These are phyloP conservation scores for Eimeria sp. DNA, from an alignment of 169 alveolate species.

Conservation along the genomic window DNA sequence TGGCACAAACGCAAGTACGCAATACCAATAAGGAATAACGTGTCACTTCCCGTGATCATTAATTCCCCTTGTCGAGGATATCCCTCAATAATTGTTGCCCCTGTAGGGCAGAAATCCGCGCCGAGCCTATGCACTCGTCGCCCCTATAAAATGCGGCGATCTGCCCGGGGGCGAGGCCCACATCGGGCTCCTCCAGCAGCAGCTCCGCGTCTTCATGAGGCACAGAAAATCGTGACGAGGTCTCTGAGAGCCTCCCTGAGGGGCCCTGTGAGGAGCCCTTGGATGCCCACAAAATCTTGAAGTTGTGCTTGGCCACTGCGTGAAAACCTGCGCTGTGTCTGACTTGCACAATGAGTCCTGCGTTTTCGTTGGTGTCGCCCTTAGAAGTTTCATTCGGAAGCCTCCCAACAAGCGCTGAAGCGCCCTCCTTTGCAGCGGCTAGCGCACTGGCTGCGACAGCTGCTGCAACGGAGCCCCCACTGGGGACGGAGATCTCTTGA, in stretches of 20 bases:
- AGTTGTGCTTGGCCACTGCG: slow-evolving; percentile 62
- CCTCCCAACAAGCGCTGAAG: slow-evolving; percentile 7
- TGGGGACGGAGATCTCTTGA: background rate
- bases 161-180: slow-evolving; percentile 91
- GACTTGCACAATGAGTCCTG: slow-evolving; percentile 41
- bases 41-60: background rate
- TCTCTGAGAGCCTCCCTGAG: background rate
- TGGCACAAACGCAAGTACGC: background rate
- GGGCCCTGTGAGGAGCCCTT: background rate
- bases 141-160: slow-evolving; percentile 86
- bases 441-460: slow-evolving; percentile 41
- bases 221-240: slow-evolving; percentile 1
- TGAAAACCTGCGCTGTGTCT: slow-evolving; percentile 66
- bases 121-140: slow-evolving; percentile 87
- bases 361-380: background rate
- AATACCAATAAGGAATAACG: background rate
- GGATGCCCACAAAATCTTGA: slow-evolving; percentile 25
- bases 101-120: slow-evolving; percentile 68
- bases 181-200: slow-evolving; percentile 84
- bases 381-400: background rate
- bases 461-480: slow-evolving; percentile 7
- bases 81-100: slow-evolving; percentile 4
- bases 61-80: background rate
- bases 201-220: slow-evolving; percentile 49
- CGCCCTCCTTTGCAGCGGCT: slow-evolving; percentile 22